Percentiles rank a stretch among this genome's conserved stretches.
These are phyloP conservation scores for Lyophyllum decastes DNA, from an alignment of 768 basidiomycete species.

Conservation along the genomic window DNA sequence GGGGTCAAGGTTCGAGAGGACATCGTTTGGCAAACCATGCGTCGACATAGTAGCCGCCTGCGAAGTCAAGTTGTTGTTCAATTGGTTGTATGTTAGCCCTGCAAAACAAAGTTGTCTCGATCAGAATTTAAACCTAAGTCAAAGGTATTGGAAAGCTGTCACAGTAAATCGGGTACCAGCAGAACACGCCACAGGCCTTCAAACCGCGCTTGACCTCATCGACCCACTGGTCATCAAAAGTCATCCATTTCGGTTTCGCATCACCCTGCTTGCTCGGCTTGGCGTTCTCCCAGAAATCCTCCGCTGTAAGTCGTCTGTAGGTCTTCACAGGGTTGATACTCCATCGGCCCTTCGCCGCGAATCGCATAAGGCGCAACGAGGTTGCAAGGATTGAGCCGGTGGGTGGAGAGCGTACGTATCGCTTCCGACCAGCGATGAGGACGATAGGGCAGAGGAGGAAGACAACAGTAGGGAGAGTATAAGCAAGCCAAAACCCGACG, in stretches of 20 bases:
- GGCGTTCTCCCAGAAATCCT: slow-evolving; percentile 69
- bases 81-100: slow-evolving; percentile 80
- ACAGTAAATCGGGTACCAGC: slow-evolving; percentile 75
- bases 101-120: slow-evolving; percentile 36
- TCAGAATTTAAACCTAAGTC: no score
- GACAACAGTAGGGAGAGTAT: slow-evolving; percentile 60
- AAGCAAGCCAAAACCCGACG: slow-evolving; percentile 68
- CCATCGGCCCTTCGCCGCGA: slow-evolving; percentile 52
- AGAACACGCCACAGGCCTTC: slow-evolving; percentile 68
- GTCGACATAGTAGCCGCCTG: slow-evolving; percentile 79
- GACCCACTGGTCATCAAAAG: slow-evolving; percentile 77
- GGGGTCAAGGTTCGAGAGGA: slow-evolving; percentile 79
- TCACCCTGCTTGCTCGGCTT: slow-evolving; percentile 54
- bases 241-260: slow-evolving; percentile 64
- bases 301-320: slow-evolving; percentile 48
- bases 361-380: slow-evolving; percentile 52
- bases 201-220: slow-evolving; percentile 74
- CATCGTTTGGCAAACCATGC: slow-evolving; percentile 73
- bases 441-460: slow-evolving; percentile 66
- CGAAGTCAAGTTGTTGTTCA: slow-evolving; percentile 77
- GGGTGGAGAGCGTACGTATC: slow-evolving; percentile 58
- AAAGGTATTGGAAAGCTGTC: neutral
- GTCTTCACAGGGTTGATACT: slow-evolving; percentile 50
- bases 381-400: slow-evolving; percentile 63
- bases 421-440: slow-evolving; percentile 53